A percentile compares a stretch with the other conserved stretches of the same genome.
phyloP scores from a whole-genome alignment of 225 moss, liverwort and hornwort genomes.

The Takakia lepidozioides region DNA sequence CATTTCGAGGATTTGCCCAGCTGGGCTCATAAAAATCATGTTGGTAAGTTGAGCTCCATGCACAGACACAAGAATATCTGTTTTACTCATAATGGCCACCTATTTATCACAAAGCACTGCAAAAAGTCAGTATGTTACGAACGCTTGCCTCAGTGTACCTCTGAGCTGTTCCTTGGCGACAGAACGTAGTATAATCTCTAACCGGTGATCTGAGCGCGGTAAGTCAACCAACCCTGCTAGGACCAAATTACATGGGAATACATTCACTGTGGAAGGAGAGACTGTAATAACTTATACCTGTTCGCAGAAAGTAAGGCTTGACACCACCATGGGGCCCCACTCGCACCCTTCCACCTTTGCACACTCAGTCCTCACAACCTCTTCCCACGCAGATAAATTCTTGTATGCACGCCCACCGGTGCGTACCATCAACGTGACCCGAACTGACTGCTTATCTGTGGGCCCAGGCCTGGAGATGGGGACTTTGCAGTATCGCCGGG shows the following conservation, averaged over 20 bases:
- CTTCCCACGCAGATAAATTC: slow-evolving; percentile 29
- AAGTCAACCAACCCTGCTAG: too few species aligned
- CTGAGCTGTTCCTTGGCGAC: too few species aligned
- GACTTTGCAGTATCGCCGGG: slow-evolving; percentile 27
- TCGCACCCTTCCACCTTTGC: slow-evolving; percentile 13
- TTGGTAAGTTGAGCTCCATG: slow-evolving; percentile 48
- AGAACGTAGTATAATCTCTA: too few species aligned
- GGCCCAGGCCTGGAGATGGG: slow-evolving; percentile 9
- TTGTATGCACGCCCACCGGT: slow-evolving; percentile 13
- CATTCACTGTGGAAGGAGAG: not conserved
- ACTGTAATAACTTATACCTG: slow-evolving; percentile 17
- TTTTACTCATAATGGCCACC: slow-evolving; percentile 30
- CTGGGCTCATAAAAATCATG: slow-evolving; percentile 44
- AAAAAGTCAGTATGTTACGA: too few species aligned
- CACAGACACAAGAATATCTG: slow-evolving; percentile 34
- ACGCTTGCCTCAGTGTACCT: too few species aligned
- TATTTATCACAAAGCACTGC: too few species aligned
- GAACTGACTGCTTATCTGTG: slow-evolving; percentile 7
- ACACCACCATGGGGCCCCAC: slow-evolving; percentile 18
- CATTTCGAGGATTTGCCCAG: slow-evolving; percentile 33
- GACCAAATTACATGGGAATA: not conserved
- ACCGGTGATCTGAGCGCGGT: too few species aligned
- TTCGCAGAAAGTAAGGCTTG: slow-evolving; percentile 31
- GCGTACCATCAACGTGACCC: slow-evolving; percentile 29
- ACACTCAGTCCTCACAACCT: slow-evolving; percentile 17